Conservation (phyloP, 768 basidiomycete genomes). For the Termitomyces sp. region DNA sequence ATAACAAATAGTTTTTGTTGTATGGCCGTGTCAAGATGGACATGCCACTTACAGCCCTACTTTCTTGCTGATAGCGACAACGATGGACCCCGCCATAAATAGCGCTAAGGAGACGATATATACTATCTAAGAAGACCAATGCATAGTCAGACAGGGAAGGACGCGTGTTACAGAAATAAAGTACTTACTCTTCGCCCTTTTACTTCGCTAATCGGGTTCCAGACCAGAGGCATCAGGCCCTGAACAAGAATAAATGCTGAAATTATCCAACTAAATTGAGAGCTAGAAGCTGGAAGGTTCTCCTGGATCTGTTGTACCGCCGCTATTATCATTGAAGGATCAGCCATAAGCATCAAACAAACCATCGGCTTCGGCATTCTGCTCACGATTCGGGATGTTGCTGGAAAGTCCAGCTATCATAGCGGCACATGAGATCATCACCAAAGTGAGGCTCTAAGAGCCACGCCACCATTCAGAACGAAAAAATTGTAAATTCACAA, state of each 20-base stretch:
- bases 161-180: not conserved
- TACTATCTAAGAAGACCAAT: slow-evolving; percentile 34
- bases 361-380: not conserved
- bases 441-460: slow-evolving; percentile 38
- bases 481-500: not conserved
- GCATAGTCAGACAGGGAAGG: not conserved
- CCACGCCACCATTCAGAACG: not conserved
- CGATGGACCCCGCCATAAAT: slow-evolving; percentile 51
- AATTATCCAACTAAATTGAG: slow-evolving; percentile 63
- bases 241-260: slow-evolving; percentile 74
- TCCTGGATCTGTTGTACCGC: slow-evolving; percentile 56
- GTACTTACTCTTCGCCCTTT: slow-evolving; percentile 63
- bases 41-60: slow-evolving; percentile 39
- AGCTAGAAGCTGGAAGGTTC: slow-evolving; percentile 54
- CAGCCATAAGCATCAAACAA: not conserved
- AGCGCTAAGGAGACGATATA: slow-evolving; percentile 50
- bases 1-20: not conserved
- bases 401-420: slow-evolving; percentile 55
- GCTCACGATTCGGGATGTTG: slow-evolving; percentile 65
- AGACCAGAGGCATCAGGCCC: slow-evolving; percentile 61
- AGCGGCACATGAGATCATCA: slow-evolving; percentile 46
- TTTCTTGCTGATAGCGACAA: slow-evolving; percentile 50
- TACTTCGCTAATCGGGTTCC: slow-evolving; percentile 71
- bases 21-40: not conserved
- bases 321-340: slow-evolving; percentile 34